A percentile compares a stretch with the other conserved stretches of the same genome.
These are phyloP conservation scores for Rhodotorula sp. DNA, from an alignment of 1,284 basidiomycete genomes.

Conservation along the genomic window DNA sequence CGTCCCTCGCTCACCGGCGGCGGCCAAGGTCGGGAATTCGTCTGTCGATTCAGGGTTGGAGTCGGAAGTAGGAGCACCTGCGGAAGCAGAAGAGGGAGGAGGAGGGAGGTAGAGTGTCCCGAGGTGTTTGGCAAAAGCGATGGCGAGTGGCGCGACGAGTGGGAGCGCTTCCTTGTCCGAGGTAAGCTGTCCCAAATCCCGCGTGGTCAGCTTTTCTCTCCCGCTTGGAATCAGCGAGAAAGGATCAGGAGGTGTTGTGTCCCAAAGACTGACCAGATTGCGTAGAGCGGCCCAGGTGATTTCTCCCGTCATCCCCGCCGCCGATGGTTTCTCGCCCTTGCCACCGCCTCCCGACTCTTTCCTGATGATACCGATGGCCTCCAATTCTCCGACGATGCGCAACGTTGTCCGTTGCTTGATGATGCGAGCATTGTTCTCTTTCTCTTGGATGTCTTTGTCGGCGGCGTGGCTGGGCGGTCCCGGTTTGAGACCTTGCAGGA, in stretches of 20 bases:
- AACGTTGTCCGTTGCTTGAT: constrained; percentile 78
- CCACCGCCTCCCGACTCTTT: constrained; percentile 23
- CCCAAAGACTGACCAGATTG: constrained; percentile 61
- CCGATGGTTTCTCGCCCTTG: constrained; percentile 12
- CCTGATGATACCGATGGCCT: constrained; percentile 67
- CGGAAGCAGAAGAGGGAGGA: constrained; percentile 72
- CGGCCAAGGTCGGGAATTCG: constrained; percentile 53
- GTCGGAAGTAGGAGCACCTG: constrained; percentile 58
- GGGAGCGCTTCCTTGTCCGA: constrained; percentile 44
- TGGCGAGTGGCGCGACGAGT: constrained; percentile 42
- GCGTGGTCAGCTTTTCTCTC: not conserved
- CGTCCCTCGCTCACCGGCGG: constrained; percentile 19
- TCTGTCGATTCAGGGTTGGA: constrained; percentile 75
- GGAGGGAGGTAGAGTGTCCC: constrained; percentile 77
- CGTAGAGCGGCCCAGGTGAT: constrained; percentile 49
- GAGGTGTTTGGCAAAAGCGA: constrained; percentile 65
- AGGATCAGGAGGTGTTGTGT: no score
- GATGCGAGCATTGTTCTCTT: constrained; percentile 80
- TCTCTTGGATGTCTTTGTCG: constrained; percentile 79
- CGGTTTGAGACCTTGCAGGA: constrained; percentile 66
- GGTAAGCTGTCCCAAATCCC: constrained; percentile 30
- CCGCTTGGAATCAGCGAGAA: not conserved
- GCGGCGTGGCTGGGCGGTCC: constrained; percentile 53
- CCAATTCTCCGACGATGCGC: constrained; percentile 83
- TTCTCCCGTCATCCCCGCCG: constrained; percentile 20